These are phyloP conservation scores for Calophaca sinica DNA, from an alignment of 306 rosid species.

Conservation along the genomic window DNA sequence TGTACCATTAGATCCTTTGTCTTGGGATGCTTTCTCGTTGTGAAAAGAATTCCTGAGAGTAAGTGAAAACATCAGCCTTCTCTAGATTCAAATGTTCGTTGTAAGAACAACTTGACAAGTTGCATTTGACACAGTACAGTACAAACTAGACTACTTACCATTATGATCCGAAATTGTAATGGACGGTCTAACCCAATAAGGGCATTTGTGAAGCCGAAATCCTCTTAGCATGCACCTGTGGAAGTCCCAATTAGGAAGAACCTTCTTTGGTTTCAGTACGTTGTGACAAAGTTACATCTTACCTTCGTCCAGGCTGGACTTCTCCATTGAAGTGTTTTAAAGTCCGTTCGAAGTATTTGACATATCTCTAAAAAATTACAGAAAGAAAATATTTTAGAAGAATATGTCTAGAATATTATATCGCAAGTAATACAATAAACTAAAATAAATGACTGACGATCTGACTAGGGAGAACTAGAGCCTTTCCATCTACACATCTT, in stretches of 20 bases:
- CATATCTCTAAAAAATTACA: slow-evolving; percentile 73
- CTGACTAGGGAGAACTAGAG: slow-evolving; percentile 90
- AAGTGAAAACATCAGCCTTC: slow-evolving; percentile 38
- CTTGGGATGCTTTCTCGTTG: slow-evolving; percentile 80
- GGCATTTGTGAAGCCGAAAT: slow-evolving; percentile 90
- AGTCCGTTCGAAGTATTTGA: slow-evolving; percentile 77
- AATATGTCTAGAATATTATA: slow-evolving; percentile 37
- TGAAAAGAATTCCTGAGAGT: slow-evolving; percentile 79
- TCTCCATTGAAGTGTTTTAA: slow-evolving; percentile 73
- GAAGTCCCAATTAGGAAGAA: slow-evolving; percentile 47
- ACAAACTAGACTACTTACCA: slow-evolving; percentile 55
- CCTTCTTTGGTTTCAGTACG: slow-evolving; percentile 31
- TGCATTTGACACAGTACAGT: slow-evolving; percentile 28
- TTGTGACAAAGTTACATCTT: slow-evolving; percentile 40
- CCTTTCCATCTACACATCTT: slow-evolving; percentile 96
- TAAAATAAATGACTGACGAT: slow-evolving; percentile 67
- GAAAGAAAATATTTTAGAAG: slow-evolving; percentile 47
- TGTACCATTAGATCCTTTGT: slow-evolving; percentile 85
- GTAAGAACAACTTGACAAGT: slow-evolving; percentile 38
- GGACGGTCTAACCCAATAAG: slow-evolving; percentile 89
- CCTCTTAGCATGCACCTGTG: slow-evolving; percentile 96
- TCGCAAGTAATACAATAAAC: slow-evolving; percentile 28
- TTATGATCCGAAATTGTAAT: slow-evolving; percentile 83
- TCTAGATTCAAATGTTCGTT: slow-evolving; percentile 32
- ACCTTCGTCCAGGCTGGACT: slow-evolving; percentile 84